Conservation (phyloP, 441 rosid genomes). For the Melastoma candidum region DNA sequence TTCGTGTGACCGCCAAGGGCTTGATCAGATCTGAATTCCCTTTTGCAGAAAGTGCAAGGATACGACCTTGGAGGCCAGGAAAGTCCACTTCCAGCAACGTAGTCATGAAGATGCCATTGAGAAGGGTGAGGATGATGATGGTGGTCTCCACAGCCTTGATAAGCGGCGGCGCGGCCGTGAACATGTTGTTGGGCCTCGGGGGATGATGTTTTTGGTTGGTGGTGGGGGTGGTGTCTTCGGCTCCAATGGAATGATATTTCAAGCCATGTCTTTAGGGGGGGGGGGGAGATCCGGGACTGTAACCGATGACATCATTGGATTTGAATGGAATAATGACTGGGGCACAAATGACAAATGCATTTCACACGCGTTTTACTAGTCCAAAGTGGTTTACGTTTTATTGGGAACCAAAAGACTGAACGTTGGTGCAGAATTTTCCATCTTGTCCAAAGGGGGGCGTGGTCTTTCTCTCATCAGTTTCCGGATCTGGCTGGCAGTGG, state of each 20-base stretch:
- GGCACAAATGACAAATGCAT: no score
- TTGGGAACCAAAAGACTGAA: no score
- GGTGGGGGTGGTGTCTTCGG: conserved; percentile 16
- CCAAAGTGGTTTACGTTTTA: no score
- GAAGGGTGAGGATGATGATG: conserved; percentile 24
- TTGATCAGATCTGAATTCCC: conserved; percentile 90
- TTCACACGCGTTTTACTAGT: no score
- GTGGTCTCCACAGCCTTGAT: conserved; percentile 31
- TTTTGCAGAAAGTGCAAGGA: conserved; percentile 46
- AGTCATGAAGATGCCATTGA: no score
- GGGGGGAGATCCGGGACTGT: no score
- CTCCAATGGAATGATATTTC: conserved; percentile 30
- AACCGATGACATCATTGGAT: no score
- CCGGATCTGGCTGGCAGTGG: no score
- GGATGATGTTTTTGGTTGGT: conserved; percentile 17
- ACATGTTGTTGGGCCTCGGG: conserved; percentile 3
- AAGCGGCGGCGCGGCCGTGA: conserved; percentile 4
- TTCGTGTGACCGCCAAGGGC: conserved; percentile 99
- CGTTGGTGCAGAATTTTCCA: no score
- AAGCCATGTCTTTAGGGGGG: conserved; percentile 34
- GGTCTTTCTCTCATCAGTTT: no score
- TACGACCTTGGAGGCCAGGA: conserved; percentile 78
- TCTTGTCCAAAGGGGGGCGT: no score
- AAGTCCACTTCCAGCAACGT: conserved; percentile 26
- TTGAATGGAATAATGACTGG: no score